Percentiles rank a stretch among this genome's conserved stretches.
phyloP scores from a whole-genome alignment of 2,329 filamentous ascomycete genomes.

The Neonectria coccinea region DNA sequence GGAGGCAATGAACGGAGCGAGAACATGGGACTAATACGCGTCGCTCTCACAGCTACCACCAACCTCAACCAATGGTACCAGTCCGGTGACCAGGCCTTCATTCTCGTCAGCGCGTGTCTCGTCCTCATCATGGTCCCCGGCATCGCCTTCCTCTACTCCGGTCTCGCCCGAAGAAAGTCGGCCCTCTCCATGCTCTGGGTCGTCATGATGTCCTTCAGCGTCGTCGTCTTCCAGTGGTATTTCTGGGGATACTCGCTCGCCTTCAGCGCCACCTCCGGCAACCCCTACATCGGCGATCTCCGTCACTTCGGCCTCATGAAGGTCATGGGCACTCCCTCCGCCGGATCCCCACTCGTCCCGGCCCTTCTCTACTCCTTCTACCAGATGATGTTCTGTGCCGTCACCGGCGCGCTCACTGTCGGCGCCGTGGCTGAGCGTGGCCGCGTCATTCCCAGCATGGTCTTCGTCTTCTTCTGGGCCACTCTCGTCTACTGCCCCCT shows the following conservation, averaged over 20 bases:
- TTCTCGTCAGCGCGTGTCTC: constrained; percentile 90
- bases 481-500: constrained; percentile 98
- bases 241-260: constrained; percentile 99
- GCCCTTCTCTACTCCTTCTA: constrained; percentile 95
- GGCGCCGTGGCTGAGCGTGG: constrained; percentile 95
- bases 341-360: constrained; percentile 87
- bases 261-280: constrained; percentile 84
- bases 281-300: constrained; percentile 92
- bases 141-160: constrained; percentile 97
- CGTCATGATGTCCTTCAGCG: constrained; percentile 91
- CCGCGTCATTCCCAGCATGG: constrained; percentile 90
- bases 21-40: constrained; percentile 14
- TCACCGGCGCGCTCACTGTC: constrained; percentile 90
- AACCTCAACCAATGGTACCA: constrained; percentile 98
- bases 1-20: neutral
- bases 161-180: constrained; percentile 96
- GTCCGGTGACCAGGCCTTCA: constrained; percentile 92
- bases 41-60: constrained; percentile 69
- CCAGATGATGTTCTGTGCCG: constrained; percentile 98
- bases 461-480: constrained; percentile 96
- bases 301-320: constrained; percentile 90
- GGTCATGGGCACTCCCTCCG: constrained; percentile 85
- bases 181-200: constrained; percentile 98
- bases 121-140: constrained; percentile 97
- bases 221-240: constrained; percentile 98